A percentile compares a stretch with the other conserved stretches of the same genome.
These are phyloP conservation scores for Hypoxylon subgilvum DNA, from an alignment of 495 filamentous ascomycete genomes.

Conservation along the genomic window DNA sequence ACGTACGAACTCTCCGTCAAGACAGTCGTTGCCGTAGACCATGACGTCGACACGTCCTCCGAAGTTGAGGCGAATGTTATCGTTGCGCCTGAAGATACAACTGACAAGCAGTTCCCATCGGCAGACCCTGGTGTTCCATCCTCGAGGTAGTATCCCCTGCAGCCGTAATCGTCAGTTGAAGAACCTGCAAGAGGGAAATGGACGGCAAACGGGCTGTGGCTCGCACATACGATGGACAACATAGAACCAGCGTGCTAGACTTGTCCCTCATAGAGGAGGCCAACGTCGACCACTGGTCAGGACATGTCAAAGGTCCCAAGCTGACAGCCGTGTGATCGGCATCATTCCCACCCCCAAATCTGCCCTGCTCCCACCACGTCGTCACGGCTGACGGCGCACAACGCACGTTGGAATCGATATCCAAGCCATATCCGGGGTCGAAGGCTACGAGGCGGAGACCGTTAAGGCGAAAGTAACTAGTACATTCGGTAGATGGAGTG, in stretches of 20 bases:
- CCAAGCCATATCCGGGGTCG: constrained; percentile 31
- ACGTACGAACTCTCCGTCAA: constrained; percentile 16
- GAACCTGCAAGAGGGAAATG: too few species aligned
- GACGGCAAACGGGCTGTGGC: not conserved
- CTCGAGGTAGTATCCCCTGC: constrained; percentile 22
- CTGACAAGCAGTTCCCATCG: constrained; percentile 26
- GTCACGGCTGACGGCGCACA: constrained; percentile 27
- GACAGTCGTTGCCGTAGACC: constrained; percentile 17
- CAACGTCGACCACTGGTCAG: constrained; percentile 21
- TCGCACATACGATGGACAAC: constrained; percentile 31
- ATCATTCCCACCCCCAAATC: constrained; percentile 9
- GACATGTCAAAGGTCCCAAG: constrained; percentile 22
- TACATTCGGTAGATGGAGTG: constrained; percentile 19
- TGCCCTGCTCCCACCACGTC: constrained; percentile 32
- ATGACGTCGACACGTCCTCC: constrained; percentile 5
- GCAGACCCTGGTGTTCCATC: constrained; percentile 21
- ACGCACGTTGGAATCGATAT: constrained; percentile 21
- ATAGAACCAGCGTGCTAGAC: constrained; percentile 28
- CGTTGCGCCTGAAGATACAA: constrained; percentile 13
- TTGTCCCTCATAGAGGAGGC: constrained; percentile 5
- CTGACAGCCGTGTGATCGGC: constrained; percentile 29
- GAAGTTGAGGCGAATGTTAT: constrained; percentile 26
- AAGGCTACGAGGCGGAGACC: constrained; percentile 30
- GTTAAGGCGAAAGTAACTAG: constrained; percentile 22
- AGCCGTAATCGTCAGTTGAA: too few species aligned